Percentiles rank a stretch among this genome's conserved stretches.
These are phyloP conservation scores for Dactylellina haptotyla DNA, from an alignment of 2,329 filamentous ascomycete genomes.

Conservation along the genomic window DNA sequence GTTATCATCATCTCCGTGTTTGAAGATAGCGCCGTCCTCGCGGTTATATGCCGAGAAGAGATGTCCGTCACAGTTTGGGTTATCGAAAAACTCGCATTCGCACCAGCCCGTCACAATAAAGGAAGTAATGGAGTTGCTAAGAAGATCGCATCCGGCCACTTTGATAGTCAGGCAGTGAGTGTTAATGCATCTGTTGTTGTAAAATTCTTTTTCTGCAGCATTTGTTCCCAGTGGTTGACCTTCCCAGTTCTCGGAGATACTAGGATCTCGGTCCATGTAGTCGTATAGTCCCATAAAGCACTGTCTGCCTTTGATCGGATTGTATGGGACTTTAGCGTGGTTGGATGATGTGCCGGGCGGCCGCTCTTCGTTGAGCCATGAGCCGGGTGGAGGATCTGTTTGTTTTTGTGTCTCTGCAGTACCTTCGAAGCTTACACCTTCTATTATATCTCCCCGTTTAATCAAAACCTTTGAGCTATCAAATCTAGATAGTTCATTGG, in stretches of 20 bases:
- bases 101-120: constrained; percentile 21
- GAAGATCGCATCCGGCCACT: not conserved
- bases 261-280: not conserved
- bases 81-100: constrained; percentile 12
- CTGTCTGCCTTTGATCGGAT: not conserved
- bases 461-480: not conserved
- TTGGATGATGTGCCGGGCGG: not conserved
- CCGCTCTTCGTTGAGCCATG: not conserved
- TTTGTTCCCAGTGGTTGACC: not conserved
- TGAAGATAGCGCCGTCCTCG: not conserved
- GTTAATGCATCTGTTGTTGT: constrained; percentile 2
- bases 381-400: not conserved
- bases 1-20: not conserved
- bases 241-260: not conserved
- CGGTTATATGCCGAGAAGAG: constrained; percentile 2
- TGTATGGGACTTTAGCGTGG: not conserved
- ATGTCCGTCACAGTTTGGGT: not conserved
- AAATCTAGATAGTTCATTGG: too few relatives aligned
- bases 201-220: not conserved
- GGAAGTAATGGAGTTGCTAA: not conserved
- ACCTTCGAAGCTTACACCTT: not conserved
- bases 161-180: not conserved
- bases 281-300: not conserved
- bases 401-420: not conserved
- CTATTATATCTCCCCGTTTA: not conserved